Percentiles rank a stretch among this genome's conserved stretches.
phyloP scores from a whole-genome alignment of 129 eudicot genomes.

The Centaurea solstitialis region DNA sequence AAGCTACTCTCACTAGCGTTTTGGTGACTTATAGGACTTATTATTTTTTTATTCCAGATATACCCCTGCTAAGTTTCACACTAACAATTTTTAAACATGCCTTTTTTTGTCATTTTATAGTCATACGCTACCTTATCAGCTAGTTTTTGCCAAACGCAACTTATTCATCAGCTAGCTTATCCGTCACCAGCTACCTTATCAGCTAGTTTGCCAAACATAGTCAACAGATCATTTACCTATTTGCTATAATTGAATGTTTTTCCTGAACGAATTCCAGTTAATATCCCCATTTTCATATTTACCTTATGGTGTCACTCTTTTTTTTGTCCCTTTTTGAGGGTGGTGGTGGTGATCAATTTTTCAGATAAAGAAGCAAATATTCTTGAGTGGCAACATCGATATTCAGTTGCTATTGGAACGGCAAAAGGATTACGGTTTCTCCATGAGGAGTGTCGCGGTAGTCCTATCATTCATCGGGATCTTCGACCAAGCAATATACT shows the following conservation, averaged over 20 bases:
- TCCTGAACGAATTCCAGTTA: background rate
- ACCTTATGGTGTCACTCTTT: background rate
- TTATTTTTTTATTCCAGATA: too few relatives aligned
- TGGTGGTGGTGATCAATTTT: background rate
- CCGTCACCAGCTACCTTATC: too few relatives aligned
- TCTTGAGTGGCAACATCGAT: constrained; percentile 73
- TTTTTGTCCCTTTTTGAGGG: background rate
- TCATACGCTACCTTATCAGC: too few relatives aligned
- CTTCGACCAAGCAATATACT: constrained; percentile 82
- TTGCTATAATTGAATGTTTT: background rate
- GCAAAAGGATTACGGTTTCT: constrained; percentile 86
- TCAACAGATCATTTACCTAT: background rate
- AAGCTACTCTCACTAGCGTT: too few relatives aligned
- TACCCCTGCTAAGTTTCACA: too few relatives aligned
- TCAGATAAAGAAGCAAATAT: constrained; percentile 47
- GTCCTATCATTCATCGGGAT: constrained; percentile 87
- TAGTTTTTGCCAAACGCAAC: too few relatives aligned
- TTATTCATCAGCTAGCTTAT: too few relatives aligned
- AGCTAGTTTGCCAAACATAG: too few relatives aligned
- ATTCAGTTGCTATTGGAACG: constrained; percentile 77
- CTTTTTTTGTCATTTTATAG: too few relatives aligned
- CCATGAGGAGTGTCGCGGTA: constrained; percentile 83
- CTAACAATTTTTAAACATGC: too few relatives aligned
- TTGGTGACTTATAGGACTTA: too few relatives aligned
- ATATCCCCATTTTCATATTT: background rate